Evolutionary conservation across 2,329 filamentous ascomycete species (phyloP).

Genomic region (Geosmithia putterillii): DNA sequence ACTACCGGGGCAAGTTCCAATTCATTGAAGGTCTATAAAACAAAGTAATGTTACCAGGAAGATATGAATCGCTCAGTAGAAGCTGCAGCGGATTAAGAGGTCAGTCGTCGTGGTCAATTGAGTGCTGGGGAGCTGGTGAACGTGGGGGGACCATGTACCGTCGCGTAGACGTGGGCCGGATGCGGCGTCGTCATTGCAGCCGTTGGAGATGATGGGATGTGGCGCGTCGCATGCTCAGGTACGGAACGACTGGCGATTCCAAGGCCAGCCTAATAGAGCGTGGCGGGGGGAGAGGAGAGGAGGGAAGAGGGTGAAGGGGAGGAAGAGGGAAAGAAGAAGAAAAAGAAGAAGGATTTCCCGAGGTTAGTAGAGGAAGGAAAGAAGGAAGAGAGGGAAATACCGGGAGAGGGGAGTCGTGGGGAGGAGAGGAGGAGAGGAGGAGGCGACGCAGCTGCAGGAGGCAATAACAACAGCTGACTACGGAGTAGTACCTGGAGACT

Average conservation of each 20-base stretch:
- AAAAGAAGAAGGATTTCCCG: neutral
- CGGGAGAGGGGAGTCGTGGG: too few relatives aligned
- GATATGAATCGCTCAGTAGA: constrained; percentile 80
- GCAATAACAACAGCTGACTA: neutral
- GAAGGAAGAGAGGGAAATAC: neutral
- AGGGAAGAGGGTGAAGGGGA: neutral
- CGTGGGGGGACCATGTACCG: constrained; percentile 28
- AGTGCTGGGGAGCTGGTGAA: too few relatives aligned
- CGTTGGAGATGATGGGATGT: neutral
- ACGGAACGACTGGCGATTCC: neutral
- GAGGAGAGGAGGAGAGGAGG: neutral
- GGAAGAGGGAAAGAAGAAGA: neutral
- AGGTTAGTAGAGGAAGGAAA: neutral
- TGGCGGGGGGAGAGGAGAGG: neutral
- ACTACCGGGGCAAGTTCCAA: too few relatives aligned
- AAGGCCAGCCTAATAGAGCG: neutral
- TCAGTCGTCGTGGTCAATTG: constrained; percentile 3
- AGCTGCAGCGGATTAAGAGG: constrained; percentile 43
- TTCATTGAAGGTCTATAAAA: too few relatives aligned
- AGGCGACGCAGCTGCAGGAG: neutral
- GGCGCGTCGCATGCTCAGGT: neutral
- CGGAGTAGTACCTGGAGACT: neutral
- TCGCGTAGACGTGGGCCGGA: constrained; percentile 42
- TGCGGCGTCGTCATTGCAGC: constrained; percentile 25
- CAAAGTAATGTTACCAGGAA: constrained; percentile 61